phyloP scores from a whole-genome alignment of 208 protist genomes.

The Herpetomonas samuelpessoai region DNA sequence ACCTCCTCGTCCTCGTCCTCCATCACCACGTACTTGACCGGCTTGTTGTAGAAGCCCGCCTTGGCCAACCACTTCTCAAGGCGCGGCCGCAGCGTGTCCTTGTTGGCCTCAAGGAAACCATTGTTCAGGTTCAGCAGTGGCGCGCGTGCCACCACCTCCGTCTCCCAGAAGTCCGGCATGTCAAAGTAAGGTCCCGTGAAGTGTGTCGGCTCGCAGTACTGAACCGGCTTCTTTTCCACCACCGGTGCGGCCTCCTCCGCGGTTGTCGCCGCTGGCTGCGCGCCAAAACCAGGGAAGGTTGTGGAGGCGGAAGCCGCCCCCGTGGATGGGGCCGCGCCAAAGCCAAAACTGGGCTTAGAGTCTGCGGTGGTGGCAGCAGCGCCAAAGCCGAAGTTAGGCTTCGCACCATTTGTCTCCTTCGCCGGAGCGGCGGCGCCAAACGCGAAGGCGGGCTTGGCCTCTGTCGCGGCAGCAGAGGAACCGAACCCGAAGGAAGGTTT shows the following conservation, averaged over 20 bases:
- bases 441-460: too few relatives aligned
- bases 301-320: not conserved
- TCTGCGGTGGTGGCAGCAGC: not conserved
- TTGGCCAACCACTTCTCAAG: conserved; percentile 68
- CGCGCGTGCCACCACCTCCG: conserved; percentile 64
- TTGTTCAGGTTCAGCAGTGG: conserved; percentile 80
- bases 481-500: too few relatives aligned
- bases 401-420: too few relatives aligned
- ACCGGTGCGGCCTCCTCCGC: conserved; percentile 1
- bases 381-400: too few relatives aligned
- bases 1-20: conserved; percentile 83
- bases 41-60: conserved; percentile 56
- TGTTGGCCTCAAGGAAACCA: conserved; percentile 72
- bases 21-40: conserved; percentile 74
- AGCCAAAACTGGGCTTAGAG: conserved; percentile 7
- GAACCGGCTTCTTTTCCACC: conserved; percentile 23
- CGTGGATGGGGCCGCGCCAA: not conserved
- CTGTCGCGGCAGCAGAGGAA: too few relatives aligned
- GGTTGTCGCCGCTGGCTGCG: not conserved
- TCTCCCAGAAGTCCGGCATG: conserved; percentile 79
- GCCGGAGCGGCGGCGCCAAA: too few relatives aligned
- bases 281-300: not conserved
- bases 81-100: conserved; percentile 45
- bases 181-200: conserved; percentile 80
- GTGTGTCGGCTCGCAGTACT: conserved; percentile 64